These are phyloP conservation scores for Pinus albicaulis DNA, from an alignment of 75 land plant genomes.

Conservation along the genomic window DNA sequence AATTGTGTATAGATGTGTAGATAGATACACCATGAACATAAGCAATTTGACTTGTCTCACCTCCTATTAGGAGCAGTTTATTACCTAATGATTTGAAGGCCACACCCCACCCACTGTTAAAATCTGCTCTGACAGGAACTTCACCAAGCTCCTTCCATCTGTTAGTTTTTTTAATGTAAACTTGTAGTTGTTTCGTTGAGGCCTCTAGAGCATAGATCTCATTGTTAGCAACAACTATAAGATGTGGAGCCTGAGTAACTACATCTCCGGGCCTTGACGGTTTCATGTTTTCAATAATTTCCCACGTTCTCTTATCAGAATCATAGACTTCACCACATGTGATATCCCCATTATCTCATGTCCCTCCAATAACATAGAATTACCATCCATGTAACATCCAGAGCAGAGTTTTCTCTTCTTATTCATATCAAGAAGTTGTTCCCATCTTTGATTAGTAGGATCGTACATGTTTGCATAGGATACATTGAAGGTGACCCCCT, in stretches of 20 bases:
- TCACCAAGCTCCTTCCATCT: conserved; percentile 35
- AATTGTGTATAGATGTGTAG: conserved; percentile 18
- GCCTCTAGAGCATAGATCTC: conserved; percentile 38
- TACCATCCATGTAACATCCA: conserved; percentile 41
- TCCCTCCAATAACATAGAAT: conserved; percentile 50
- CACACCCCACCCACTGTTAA: conserved; percentile 49
- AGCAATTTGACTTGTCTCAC: neutral
- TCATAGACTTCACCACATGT: conserved; percentile 49
- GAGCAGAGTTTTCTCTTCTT: conserved; percentile 39
- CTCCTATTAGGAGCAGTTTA: conserved; percentile 47
- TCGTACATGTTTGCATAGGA: conserved; percentile 40
- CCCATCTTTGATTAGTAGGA: conserved; percentile 29
- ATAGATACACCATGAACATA: conserved; percentile 11
- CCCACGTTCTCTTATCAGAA: conserved; percentile 29
- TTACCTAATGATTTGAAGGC: conserved; percentile 47
- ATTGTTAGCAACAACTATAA: conserved; percentile 42
- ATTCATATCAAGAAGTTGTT: conserved; percentile 35
- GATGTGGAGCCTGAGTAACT: conserved; percentile 31
- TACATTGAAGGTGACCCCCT: too few species aligned
- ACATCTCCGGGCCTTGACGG: conserved; percentile 10
- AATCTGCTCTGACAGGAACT: conserved; percentile 39
- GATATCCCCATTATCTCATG: conserved; percentile 14
- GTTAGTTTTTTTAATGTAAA: conserved; percentile 23
- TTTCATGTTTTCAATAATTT: conserved; percentile 28
- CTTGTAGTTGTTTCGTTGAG: conserved; percentile 25